Base-by-base conservation (phyloP, 805 yeast genomes). In the Saccharomycopsis malanga region DNA sequence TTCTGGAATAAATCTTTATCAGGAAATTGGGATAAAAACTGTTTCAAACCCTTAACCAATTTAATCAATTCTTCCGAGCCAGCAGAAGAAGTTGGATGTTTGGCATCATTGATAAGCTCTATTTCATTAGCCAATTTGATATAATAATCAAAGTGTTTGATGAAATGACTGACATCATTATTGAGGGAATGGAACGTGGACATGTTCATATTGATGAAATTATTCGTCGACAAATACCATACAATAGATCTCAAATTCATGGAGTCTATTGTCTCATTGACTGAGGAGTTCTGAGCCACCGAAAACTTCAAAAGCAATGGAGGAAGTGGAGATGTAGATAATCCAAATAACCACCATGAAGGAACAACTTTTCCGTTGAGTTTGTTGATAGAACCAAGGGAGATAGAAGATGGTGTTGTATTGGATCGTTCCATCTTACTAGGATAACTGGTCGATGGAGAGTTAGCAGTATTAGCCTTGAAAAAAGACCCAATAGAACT, bases 321-420 rank as follows among this genome's bases (percentile, higher is more conserved):
- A 10, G 54, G 54, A 17, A 51, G 44, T 12, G 54, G 54, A 4
- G 49, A 44, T 3, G 45, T 39, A 14, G 49, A 45, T 15, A 51
- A 34, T 4, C 45, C 49, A 23, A 10, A n/a, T 21, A 25, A 20
- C 52, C 52, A 51, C 54, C 54, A 51, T 20, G 32, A 21, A 23
- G 54, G 49, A n/a, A 51, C 30, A 15, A 17, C 39, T 34, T 15
- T 43, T n/a, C 41, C 27, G 23, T 24, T 36, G 46, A 22, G 23
- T 40, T 37, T 29, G 15, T 20, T 10, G 23, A 40, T 10, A 36
- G 34, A 30, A 17, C 24, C 20, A 20, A 35, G 10, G 35, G 23
- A 12, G 23, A 17, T 24, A 22, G 39, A 30, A 42, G 45, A 32
- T 18, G 35, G 24, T 9, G 30, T 27, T 7, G 36, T 32, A 10